Base-by-base conservation (phyloP, 177 flowering plant genomes). In the Vitis hybrid region DNA sequence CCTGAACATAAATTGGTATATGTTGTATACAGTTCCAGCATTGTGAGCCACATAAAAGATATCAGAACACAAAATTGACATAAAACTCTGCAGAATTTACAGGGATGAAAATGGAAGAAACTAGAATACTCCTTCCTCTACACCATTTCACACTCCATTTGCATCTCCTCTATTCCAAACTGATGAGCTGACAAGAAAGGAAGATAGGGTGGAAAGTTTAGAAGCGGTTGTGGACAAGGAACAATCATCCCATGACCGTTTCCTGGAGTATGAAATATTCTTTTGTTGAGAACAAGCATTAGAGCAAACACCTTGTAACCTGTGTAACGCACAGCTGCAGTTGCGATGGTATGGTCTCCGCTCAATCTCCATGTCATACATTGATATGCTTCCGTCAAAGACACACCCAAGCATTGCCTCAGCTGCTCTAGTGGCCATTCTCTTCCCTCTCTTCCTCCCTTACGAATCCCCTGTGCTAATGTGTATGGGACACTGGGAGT, bases 291-390 rank as follows among this genome's bases (percentile, higher is more conserved):
- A 51, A 57, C 76, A 73, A 65, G 64, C 72, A 53, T 54, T 58
- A 38, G 67, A 19, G 71, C 59, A 62, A 47, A 59, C 12, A 12
- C 66, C 73, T 44, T 67, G 67, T 1, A 47, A 59, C 24, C 55
- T 59, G 66, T 83, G 86, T 3, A 78, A 72, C 0, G 83, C 82
- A 58, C 84, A 83, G 58, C 73, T 33, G 71, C 86, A 83, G 65
- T 83, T 78, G 50, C 66, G 56, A 53, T 83, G 83, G 74, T 83
- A 80, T 2, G 83, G 86, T 68, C 86, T 73, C 44, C 80, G 58
- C 28, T 80, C 79, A 18, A 78, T 73, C 75, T 74, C 80, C 58
- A 62, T 15, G 52, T 78, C 74, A 4, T 56, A 11, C 69, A 60
- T 20, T n/a, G 66, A 65, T 62, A 83, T 20, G 69, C 73, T 65